phyloP scores from a whole-genome alignment of 495 filamentous ascomycete genomes.

The Aspergillus campestris region DNA sequence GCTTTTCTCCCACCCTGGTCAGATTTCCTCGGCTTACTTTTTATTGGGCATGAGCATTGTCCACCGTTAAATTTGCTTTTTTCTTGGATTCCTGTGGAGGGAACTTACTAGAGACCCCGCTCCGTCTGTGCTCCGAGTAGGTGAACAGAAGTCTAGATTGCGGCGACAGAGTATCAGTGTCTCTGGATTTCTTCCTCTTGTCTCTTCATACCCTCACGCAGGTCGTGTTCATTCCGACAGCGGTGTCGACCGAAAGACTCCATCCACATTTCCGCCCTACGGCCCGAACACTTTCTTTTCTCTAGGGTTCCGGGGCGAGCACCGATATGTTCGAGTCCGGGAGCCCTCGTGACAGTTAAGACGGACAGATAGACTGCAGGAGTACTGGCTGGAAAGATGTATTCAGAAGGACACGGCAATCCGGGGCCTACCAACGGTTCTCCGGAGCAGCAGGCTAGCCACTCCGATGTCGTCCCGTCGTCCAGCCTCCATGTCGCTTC shows the following conservation, averaged over 20 bases:
- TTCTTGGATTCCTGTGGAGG: constrained; percentile 13
- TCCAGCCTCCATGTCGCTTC: constrained; percentile 13
- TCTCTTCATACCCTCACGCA: constrained; percentile 2
- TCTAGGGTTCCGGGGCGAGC: constrained; percentile 39
- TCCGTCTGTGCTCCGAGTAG: constrained; percentile 32
- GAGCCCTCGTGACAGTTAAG: constrained; percentile 34
- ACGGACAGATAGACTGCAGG: constrained; percentile 33
- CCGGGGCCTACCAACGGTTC: constrained; percentile 24
- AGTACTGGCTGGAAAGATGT: constrained; percentile 34
- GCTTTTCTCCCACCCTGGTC: background rate
- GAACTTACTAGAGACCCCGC: constrained; percentile 17
- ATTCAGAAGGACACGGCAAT: constrained; percentile 26
- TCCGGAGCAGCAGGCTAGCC: constrained; percentile 19
- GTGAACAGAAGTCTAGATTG: constrained; percentile 20
- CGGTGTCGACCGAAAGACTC: background rate
- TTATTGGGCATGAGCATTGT: constrained; percentile 9
- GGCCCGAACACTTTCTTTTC: constrained; percentile 19
- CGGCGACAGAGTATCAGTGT: constrained; percentile 26
- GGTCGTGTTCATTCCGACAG: constrained; percentile 2
- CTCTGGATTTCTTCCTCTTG: constrained; percentile 11
- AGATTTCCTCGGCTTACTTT: background rate
- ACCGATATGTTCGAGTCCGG: constrained; percentile 42
- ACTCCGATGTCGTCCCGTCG: constrained; percentile 14
- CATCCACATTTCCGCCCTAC: constrained; percentile 3
- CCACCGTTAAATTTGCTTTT: constrained; percentile 5